Evolutionary conservation across 768 basidiomycete species (phyloP), one percentile per base, ranked within the genome.

Genomic region (Tulasnella sp.): DNA sequence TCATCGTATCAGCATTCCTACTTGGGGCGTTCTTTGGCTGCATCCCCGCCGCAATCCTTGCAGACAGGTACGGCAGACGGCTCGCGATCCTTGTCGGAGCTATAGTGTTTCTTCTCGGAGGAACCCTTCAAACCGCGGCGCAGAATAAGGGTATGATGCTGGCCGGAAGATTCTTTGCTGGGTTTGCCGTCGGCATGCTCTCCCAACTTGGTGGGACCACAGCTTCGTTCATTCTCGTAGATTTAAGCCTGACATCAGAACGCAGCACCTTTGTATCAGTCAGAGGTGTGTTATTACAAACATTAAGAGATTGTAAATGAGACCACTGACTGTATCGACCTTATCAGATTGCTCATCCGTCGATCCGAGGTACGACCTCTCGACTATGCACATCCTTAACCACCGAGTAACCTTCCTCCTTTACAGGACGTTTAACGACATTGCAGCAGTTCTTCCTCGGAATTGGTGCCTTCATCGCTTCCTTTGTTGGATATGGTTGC

Each of bases 211-310:
- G n/a, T n/a, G n/a, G n/a, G n/a, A n/a, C n/a, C n/a, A n/a, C n/a
- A n/a, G n/a, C n/a, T n/a, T n/a, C n/a, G n/a, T n/a, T n/a, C n/a
- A n/a, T n/a, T n/a, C n/a, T n/a, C n/a, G n/a, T n/a, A n/a, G n/a
- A n/a, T n/a, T n/a, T n/a, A n/a, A n/a, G n/a, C n/a, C n/a, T n/a
- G n/a, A n/a, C n/a, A n/a, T n/a, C n/a, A n/a, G n/a, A n/a, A n/a
- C n/a, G n/a, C n/a, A n/a, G 41, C 51, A 13, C 42, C 62, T 60
- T 62, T 71, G 4, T 70, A 71, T 56, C 70, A 71, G 56, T 67
- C 68, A 41, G 68, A 69, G 47, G 47, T 48, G 11, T 11, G 47
- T 48, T 23, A 5, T 48, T 48, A 29, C 34, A 38, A 38, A 7
- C 7, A 5, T 38, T 15, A 5, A 5, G 7, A 38, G 34, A 38